Base-by-base conservation (phyloP, 805 yeast species). In the Torulaspora maleeae region DNA sequence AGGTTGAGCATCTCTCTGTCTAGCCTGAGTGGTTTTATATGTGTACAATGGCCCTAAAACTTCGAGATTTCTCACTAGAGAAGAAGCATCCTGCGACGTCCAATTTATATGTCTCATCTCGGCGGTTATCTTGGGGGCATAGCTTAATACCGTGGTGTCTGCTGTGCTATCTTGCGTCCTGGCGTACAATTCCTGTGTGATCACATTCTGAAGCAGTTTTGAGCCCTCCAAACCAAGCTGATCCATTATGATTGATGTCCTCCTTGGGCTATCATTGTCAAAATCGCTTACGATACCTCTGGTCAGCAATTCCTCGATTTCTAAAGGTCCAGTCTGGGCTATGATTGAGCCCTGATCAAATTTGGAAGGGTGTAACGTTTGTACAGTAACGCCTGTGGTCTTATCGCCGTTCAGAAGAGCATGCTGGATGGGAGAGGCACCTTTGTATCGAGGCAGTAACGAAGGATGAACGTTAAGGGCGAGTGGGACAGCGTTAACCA, bases 401-500 rank as follows among this genome's bases (percentile, higher is more conserved):
- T 50, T 28, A 52, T 83, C 89, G 33, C 73, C 72, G 48, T 84
- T 78, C 56, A 90, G 61, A 10, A 93, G 64, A 0, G 96, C 81
- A 48, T 79, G 74, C 50, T 91, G 98, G 3, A 93, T 67, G 0
- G 99, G 99, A 1, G 96, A 83, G 0, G 97, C 82, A 0, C 99
- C 99, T 2, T 88, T 77, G 54, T 86, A 79, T 37, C 67, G 69
- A 0, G 99, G 99, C 7, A 93, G 72, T 5, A 89, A 61, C 0
- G 96, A 88, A 0, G 99, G 99, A 61, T 93, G 99, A 1, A 93
- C 88, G 59, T 93, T 93, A 22, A 93, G 60, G 0, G 97, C 95
- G 57, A 63, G 78, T 10, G 63, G 61, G 16, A 81, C 66, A 0
- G 61, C 40, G 0, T 58, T 40, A 1, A 93, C 63, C 51, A 88